Percentiles rank a stretch among this genome's conserved stretches.
These are phyloP conservation scores for Myxozyma udenii DNA, from an alignment of 805 yeast genomes.

Conservation along the genomic window DNA sequence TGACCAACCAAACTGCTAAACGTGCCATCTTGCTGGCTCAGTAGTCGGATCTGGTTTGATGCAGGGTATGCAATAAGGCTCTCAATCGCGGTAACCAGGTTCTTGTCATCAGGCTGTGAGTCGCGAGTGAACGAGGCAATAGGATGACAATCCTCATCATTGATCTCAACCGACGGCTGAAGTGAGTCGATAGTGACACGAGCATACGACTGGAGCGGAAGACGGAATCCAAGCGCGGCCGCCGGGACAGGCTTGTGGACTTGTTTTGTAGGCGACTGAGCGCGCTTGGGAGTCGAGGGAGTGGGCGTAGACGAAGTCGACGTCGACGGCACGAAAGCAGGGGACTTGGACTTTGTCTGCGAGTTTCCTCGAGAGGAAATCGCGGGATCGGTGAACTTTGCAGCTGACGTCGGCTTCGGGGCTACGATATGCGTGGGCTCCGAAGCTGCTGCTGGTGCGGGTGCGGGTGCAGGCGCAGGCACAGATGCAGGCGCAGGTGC, in stretches of 20 bases:
- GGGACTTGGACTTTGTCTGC: too few species aligned
- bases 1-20: slow-evolving; percentile 21
- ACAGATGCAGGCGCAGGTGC: slow-evolving; percentile 2
- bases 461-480: slow-evolving; percentile 4
- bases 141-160: slow-evolving; percentile 16
- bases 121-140: slow-evolving; percentile 24
- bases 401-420: too few species aligned
- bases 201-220: slow-evolving; percentile 5
- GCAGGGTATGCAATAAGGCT: slow-evolving; percentile 27
- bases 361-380: too few species aligned
- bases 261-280: background rate
- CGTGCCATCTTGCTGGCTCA: slow-evolving; percentile 26
- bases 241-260: background rate
- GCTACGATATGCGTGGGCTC: background rate
- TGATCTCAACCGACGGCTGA: slow-evolving; percentile 6
- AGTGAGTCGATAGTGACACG: slow-evolving; percentile 13
- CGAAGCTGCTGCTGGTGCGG: background rate
- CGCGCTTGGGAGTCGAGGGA: background rate
- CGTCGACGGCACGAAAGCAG: too few species aligned
- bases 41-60: slow-evolving; percentile 18
- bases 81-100: slow-evolving; percentile 18
- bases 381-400: too few species aligned
- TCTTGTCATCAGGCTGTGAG: slow-evolving; percentile 8
- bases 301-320: background rate
- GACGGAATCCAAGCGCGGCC: slow-evolving; percentile 3